These are phyloP conservation scores for Psilocybe subaeruginosa DNA, from an alignment of 768 basidiomycete species.

Conservation along the genomic window DNA sequence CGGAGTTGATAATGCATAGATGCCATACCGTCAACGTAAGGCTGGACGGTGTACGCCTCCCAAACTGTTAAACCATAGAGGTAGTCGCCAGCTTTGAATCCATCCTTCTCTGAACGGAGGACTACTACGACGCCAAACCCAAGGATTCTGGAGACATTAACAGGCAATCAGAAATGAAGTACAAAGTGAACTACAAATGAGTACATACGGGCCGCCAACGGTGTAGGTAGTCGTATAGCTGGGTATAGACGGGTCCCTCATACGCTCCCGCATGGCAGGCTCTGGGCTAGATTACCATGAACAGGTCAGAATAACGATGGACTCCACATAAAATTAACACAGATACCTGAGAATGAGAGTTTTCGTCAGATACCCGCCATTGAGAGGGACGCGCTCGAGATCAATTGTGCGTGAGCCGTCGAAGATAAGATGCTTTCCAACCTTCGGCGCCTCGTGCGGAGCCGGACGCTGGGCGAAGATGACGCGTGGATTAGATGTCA, in stretches of 20 bases:
- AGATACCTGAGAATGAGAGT: constrained; percentile 36
- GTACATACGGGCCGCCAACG: constrained; percentile 38
- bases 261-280: constrained; percentile 41
- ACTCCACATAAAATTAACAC: neutral
- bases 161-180: no score
- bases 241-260: constrained; percentile 33
- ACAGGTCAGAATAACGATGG: neutral
- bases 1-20: neutral
- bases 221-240: constrained; percentile 31
- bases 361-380: constrained; percentile 53
- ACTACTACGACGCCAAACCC: constrained; percentile 46
- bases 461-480: constrained; percentile 4
- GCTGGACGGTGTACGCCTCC: constrained; percentile 22
- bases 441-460: constrained; percentile 24
- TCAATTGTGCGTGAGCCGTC: constrained; percentile 51
- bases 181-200: no score
- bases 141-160: constrained; percentile 21
- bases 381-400: constrained; percentile 43
- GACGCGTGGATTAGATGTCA: constrained; percentile 5
- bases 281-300: constrained; percentile 28
- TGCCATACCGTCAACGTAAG: neutral
- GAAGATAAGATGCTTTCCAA: constrained; percentile 37
- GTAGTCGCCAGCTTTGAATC: constrained; percentile 40
- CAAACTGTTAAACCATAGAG: constrained; percentile 33
- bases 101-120: constrained; percentile 40